Evolutionary conservation across 306 rosid genomes (phyloP).

Genomic region (Cucurbita ficifolia): DNA sequence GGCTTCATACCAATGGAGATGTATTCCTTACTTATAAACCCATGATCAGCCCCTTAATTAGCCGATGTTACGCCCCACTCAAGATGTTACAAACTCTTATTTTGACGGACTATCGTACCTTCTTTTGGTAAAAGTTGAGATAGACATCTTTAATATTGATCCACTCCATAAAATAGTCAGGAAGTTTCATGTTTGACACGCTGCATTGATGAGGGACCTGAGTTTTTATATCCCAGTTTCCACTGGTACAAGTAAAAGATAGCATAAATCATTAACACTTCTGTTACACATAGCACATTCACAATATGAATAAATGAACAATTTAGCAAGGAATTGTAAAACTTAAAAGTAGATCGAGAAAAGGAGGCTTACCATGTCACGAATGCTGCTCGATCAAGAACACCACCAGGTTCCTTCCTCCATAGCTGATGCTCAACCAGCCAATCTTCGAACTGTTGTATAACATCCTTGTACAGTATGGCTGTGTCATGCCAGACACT

Average conservation of each 20-base stretch:
- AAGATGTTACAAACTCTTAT: background rate
- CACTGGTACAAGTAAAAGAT: conserved; percentile 28
- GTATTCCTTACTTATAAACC: no score
- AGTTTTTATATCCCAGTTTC: conserved; percentile 97
- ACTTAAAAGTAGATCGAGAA: background rate
- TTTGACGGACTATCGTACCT: conserved; percentile 20
- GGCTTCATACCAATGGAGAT: no score
- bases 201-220: conserved; percentile 89
- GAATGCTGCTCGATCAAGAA: conserved; percentile 61
- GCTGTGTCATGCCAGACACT: conserved; percentile 99
- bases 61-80: background rate
- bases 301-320: background rate
- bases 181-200: conserved; percentile 63
- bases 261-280: background rate
- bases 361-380: conserved; percentile 54
- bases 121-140: conserved; percentile 65
- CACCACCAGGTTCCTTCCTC: conserved; percentile 26
- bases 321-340: background rate
- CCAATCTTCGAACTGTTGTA: conserved; percentile 77
- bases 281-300: background rate
- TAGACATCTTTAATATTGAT: conserved; percentile 84
- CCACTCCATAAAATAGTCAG: conserved; percentile 81
- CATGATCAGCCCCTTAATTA: no score
- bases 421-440: conserved; percentile 45
- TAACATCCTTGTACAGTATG: conserved; percentile 55